phyloP scores from a whole-genome alignment of 176 grass and related monocot species.

The Aegilops longissima region DNA sequence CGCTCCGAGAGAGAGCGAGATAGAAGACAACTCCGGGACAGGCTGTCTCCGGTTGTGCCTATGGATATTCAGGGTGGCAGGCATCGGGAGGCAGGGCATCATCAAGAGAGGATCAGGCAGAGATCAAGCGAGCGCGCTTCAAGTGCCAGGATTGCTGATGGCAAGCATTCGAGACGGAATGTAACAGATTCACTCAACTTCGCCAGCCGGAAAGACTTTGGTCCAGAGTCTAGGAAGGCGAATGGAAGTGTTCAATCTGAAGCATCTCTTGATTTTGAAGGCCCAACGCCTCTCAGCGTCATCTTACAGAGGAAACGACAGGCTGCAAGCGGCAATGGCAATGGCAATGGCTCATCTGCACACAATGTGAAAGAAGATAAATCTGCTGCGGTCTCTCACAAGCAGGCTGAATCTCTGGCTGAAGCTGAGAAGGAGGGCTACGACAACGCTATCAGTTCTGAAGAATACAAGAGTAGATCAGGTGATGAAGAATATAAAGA shows the following conservation, averaged over 20 bases:
- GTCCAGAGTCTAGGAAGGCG: conserved; percentile 48
- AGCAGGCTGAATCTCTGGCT: conserved; percentile 31
- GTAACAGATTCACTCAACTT: conserved; percentile 40
- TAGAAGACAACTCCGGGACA: conserved; percentile 48
- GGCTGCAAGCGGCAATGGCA: conserved; percentile 32
- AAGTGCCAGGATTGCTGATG: conserved; percentile 41
- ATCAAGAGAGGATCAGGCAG: conserved; percentile 35
- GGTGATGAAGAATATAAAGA: conserved; percentile 52
- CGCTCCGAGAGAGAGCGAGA: conserved; percentile 57
- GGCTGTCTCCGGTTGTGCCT: conserved; percentile 47
- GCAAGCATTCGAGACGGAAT: conserved; percentile 37
- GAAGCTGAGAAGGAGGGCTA: conserved; percentile 39
- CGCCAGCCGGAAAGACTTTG: conserved; percentile 48
- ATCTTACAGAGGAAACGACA: conserved; percentile 88
- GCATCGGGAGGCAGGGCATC: conserved; percentile 36
- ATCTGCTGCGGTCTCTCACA: conserved; percentile 7
- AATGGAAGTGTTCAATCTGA: conserved; percentile 35
- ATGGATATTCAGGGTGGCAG: conserved; percentile 37
- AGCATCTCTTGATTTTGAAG: conserved; percentile 68
- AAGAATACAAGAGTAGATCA: conserved; percentile 44
- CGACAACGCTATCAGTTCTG: conserved; percentile 35
- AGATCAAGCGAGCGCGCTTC: conserved; percentile 51
- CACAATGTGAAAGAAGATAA: conserved; percentile 32
- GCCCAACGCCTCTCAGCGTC: conserved; percentile 67
- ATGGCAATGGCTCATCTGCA: conserved; percentile 39